Percentiles rank a stretch among this genome's conserved stretches.
Evolutionary conservation across 306 rosid species (phyloP).

Genomic region (Lupinus albus): DNA sequence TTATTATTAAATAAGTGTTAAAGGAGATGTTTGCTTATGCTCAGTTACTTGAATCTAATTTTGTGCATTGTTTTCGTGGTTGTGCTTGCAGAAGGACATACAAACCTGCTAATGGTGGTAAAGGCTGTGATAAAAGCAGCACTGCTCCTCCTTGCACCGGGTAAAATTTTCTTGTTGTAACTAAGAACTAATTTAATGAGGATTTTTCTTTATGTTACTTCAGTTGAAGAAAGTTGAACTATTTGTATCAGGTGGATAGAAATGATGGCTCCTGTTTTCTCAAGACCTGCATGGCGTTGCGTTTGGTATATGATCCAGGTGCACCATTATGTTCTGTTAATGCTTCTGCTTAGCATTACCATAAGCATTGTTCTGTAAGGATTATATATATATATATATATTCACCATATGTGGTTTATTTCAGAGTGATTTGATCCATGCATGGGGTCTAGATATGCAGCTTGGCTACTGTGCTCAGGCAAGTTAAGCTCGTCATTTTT

Average conservation of each 20-base stretch:
- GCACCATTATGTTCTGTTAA: slow-evolving; percentile 24
- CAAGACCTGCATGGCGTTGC: slow-evolving; percentile 88
- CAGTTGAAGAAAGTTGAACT: slow-evolving; percentile 37
- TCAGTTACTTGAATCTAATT: background rate
- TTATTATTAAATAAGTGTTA: background rate
- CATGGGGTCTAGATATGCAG: slow-evolving; percentile 94
- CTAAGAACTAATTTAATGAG: slow-evolving; percentile 7
- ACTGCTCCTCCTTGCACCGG: slow-evolving; percentile 95
- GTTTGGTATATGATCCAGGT: slow-evolving; percentile 98
- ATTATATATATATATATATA: background rate
- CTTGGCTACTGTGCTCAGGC: slow-evolving; percentile 97
- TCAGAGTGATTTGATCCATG: slow-evolving; percentile 93
- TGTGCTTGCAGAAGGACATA: slow-evolving; percentile 73
- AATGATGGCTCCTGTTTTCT: slow-evolving; percentile 99
- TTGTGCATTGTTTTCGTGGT: slow-evolving; percentile 34
- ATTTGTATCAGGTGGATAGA: slow-evolving; percentile 87
- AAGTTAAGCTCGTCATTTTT: slow-evolving; percentile 40
- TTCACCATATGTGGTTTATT: slow-evolving; percentile 29
- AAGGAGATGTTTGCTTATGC: slow-evolving; percentile 11
- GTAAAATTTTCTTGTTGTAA: slow-evolving; percentile 44
- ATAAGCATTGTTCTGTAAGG: slow-evolving; percentile 7
- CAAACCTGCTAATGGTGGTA: slow-evolving; percentile 52
- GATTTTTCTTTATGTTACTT: slow-evolving; percentile 18
- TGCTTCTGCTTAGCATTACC: background rate
- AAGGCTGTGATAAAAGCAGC: slow-evolving; percentile 69